Percentiles rank a stretch among this genome's conserved stretches.
Conservation (phyloP, 1,284 basidiomycete species). For the Ustilago bromivora region DNA sequence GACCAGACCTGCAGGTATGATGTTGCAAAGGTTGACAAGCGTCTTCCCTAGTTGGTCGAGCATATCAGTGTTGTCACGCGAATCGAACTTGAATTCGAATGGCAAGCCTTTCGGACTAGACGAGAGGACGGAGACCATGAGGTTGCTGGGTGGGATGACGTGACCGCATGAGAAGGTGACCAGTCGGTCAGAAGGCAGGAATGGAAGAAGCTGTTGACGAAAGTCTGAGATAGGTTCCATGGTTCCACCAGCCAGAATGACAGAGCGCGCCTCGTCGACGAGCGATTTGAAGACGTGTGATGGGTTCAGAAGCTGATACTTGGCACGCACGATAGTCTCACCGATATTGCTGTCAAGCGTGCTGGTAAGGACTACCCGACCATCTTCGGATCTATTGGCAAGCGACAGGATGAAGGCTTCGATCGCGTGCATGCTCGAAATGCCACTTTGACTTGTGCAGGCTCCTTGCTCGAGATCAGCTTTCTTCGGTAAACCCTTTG, state of each 20-base stretch:
- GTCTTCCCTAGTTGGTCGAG: slow-evolving; percentile 86
- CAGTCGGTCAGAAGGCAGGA: slow-evolving; percentile 76
- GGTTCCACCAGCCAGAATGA: slow-evolving; percentile 92
- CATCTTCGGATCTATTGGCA: slow-evolving; percentile 82
- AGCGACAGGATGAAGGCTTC: slow-evolving; percentile 87
- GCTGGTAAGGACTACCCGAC: slow-evolving; percentile 66
- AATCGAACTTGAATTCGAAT: slow-evolving; percentile 85
- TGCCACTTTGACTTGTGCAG: slow-evolving; percentile 62
- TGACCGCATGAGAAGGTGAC: slow-evolving; percentile 90
- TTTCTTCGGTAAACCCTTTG: neutral
- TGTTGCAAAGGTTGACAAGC: slow-evolving; percentile 80
- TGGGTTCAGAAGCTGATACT: slow-evolving; percentile 95
- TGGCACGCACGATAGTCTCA: slow-evolving; percentile 75
- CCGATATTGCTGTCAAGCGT: neutral
- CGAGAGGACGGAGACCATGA: slow-evolving; percentile 82
- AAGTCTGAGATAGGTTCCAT: slow-evolving; percentile 98
- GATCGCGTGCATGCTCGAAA: slow-evolving; percentile 85
- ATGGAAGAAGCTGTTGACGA: slow-evolving; percentile 82
- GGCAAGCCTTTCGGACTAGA: slow-evolving; percentile 82
- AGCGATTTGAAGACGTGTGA: slow-evolving; percentile 86
- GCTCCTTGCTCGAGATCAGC: neutral
- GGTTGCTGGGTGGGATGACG: slow-evolving; percentile 84
- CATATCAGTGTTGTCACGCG: slow-evolving; percentile 79
- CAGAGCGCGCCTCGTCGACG: slow-evolving; percentile 81
- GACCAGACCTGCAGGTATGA: slow-evolving; percentile 88